Evolutionary conservation across 495 filamentous ascomycete species (phyloP).

Genomic region (Neurospora sp.): DNA sequence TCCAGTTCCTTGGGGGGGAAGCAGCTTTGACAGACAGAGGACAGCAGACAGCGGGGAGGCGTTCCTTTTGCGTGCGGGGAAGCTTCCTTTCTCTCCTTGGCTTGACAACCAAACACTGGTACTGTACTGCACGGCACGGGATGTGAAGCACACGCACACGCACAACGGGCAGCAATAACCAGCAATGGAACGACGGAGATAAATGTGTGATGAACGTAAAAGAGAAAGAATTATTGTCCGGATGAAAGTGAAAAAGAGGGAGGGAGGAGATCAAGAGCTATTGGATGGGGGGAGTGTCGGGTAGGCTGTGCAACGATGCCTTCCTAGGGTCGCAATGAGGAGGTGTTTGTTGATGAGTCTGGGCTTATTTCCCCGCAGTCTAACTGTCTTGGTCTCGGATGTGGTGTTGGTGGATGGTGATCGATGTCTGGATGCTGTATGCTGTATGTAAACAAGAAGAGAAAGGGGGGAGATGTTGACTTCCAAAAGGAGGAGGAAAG

Average conservation of each 20-base stretch:
- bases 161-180: not conserved
- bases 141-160: not conserved
- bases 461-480: not conserved
- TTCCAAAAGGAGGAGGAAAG: not conserved
- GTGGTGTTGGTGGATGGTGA: not conserved
- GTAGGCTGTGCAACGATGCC: not conserved
- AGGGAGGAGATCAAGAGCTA: not conserved
- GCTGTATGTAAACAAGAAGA: not conserved
- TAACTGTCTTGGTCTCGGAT: not conserved
- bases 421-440: not conserved
- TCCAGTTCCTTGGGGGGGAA: not conserved
- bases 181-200: not conserved
- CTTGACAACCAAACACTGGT: not conserved
- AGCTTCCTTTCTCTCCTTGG: not conserved
- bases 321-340: not conserved
- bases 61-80: not conserved
- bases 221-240: not conserved
- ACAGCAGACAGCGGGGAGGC: not conserved
- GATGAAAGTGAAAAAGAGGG: not conserved
- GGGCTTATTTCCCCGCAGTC: not conserved
- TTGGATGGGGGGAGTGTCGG: not conserved
- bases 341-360: not conserved
- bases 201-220: not conserved
- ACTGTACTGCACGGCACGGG: not conserved
- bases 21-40: not conserved